Percentiles rank a stretch among this genome's conserved stretches.
Evolutionary conservation across 2,329 filamentous ascomycete genomes (phyloP).

Genomic region (Fusarium coffeatum): DNA sequence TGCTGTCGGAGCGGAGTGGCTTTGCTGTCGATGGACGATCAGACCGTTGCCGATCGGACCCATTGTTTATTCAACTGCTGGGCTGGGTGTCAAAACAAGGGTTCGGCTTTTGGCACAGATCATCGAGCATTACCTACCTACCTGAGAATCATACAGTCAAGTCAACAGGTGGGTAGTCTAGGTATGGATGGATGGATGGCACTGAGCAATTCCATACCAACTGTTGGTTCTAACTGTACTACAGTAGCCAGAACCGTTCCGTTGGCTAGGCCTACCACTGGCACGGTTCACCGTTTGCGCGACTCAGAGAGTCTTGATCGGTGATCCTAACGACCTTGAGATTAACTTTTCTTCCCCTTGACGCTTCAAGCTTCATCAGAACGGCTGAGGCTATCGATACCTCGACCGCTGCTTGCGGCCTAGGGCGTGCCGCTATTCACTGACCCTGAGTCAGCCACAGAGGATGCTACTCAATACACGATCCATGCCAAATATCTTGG

Average conservation of each 20-base stretch:
- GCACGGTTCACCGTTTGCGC: constrained; percentile 10
- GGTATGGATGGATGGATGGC: neutral
- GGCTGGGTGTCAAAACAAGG: neutral
- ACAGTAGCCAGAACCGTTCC: neutral
- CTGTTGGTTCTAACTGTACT: neutral
- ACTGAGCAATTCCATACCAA: neutral
- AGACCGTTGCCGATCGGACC: constrained; percentile 35
- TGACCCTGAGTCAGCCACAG: constrained; percentile 35
- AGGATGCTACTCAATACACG: constrained; percentile 14
- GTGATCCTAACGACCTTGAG: neutral
- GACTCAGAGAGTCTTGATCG: constrained; percentile 21
- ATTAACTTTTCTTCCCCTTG: constrained; percentile 7
- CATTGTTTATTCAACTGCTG: constrained; percentile 22
- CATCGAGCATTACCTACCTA: neutral
- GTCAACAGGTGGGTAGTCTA: neutral
- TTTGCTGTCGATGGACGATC: constrained; percentile 14
- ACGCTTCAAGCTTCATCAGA: constrained; percentile 13
- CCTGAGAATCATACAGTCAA: neutral
- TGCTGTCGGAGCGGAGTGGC: constrained; percentile 11
- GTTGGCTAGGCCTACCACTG: neutral
- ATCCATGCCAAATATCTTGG: constrained; percentile 36
- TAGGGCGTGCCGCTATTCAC: constrained; percentile 30
- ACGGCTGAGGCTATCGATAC: constrained; percentile 30
- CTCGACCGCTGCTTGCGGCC: constrained; percentile 28
- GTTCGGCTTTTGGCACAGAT: neutral